Percentiles rank a stretch among this genome's conserved stretches.
These are phyloP conservation scores for Peltaster fructicola DNA, from an alignment of 2,329 filamentous ascomycete species.

Conservation along the genomic window DNA sequence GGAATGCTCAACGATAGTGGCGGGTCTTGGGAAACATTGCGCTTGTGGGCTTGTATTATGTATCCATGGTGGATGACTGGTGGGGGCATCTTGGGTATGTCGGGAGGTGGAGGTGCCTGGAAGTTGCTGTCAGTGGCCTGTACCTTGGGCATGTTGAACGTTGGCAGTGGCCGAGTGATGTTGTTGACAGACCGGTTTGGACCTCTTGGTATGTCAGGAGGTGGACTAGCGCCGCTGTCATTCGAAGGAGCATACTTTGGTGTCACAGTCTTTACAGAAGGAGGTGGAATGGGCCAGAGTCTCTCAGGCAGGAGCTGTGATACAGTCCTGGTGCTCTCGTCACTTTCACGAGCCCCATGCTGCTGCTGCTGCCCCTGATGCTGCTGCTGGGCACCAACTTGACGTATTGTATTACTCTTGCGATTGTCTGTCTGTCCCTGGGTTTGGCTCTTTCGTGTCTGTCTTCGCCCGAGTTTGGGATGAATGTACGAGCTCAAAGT, in stretches of 20 bases:
- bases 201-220: slow-evolving; percentile 1
- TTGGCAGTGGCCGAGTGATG: not conserved
- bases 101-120: slow-evolving; percentile 1
- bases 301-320: slow-evolving; percentile 19
- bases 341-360: slow-evolving; percentile 6
- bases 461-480: slow-evolving; percentile 7
- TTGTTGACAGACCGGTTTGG: slow-evolving; percentile 2
- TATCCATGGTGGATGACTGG: not conserved
- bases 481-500: too few species aligned
- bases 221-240: not conserved
- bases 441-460: slow-evolving; percentile 6
- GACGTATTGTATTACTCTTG: not conserved
- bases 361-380: slow-evolving; percentile 1
- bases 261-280: slow-evolving; percentile 2
- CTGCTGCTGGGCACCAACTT: not conserved
- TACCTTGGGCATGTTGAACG: slow-evolving; percentile 3
- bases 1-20: too few species aligned
- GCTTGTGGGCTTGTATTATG: too few species aligned
- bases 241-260: slow-evolving; percentile 2
- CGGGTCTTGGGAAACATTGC: too few species aligned
- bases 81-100: not conserved
- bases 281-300: slow-evolving; percentile 7
- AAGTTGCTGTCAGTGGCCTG: slow-evolving; percentile 4
- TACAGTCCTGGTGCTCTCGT: slow-evolving; percentile 11
- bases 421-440: slow-evolving; percentile 1